Percentiles rank a stretch among this genome's conserved stretches.
Evolutionary conservation across 2,329 filamentous ascomycete genomes (phyloP).

Genomic region (Ophiostoma novo-ulmi): DNA sequence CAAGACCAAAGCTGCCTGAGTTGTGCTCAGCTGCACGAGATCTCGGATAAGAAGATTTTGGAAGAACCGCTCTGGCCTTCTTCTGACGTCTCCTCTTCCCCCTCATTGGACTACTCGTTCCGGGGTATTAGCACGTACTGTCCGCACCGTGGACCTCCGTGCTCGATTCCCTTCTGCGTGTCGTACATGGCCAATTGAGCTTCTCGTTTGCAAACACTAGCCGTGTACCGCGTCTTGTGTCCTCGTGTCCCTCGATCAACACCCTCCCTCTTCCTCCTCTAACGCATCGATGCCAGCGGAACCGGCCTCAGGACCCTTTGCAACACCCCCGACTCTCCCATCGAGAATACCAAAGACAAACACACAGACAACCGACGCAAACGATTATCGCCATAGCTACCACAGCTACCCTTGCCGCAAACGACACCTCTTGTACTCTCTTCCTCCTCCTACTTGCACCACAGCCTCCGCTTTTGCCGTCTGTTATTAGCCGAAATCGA

Average conservation of each 20-base stretch:
- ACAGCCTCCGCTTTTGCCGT: background rate
- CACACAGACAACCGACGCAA: slow-evolving; percentile 1
- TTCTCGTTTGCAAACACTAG: background rate
- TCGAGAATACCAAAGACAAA: slow-evolving; percentile 1
- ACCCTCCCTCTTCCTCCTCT: background rate
- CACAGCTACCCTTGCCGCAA: slow-evolving; percentile 11
- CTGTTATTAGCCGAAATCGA: background rate
- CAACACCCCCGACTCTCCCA: slow-evolving; percentile 9
- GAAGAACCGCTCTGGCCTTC: slow-evolving; percentile 7
- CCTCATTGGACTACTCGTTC: background rate
- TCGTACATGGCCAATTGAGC: slow-evolving; percentile 22
- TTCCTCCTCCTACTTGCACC: background rate
- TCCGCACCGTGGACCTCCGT: background rate
- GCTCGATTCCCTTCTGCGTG: background rate
- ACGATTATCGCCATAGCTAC: background rate
- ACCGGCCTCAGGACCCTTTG: slow-evolving; percentile 24
- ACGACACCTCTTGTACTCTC: background rate
- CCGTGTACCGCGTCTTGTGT: slow-evolving; percentile 1
- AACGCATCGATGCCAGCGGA: slow-evolving; percentile 27
- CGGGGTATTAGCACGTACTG: background rate
- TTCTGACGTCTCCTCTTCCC: background rate
- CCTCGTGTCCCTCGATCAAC: background rate
- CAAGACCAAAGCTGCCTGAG: background rate
- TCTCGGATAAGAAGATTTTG: background rate
- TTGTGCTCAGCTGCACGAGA: background rate